A percentile compares a stretch with the other conserved stretches of the same genome.
phyloP scores from a whole-genome alignment of 2,329 filamentous ascomycete species.

The Cladosporium halotolerans region DNA sequence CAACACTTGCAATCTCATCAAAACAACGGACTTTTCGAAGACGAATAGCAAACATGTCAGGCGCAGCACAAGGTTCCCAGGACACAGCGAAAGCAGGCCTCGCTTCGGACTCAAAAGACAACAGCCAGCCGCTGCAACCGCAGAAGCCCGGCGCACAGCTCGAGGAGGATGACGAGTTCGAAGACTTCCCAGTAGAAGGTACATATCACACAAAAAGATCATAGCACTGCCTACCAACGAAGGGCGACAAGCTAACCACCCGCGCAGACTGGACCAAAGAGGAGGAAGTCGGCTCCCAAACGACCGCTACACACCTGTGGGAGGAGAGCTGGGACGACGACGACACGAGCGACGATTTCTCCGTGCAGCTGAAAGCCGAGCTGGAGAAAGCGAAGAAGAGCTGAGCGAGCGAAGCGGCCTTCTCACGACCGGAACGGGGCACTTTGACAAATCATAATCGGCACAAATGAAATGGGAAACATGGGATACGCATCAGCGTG shows the following conservation, averaged over 20 bases:
- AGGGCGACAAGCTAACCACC: neutral
- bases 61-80: conserved; percentile 22
- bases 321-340: conserved; percentile 99
- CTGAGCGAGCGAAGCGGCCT: conserved; percentile 1
- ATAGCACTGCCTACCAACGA: too few relatives aligned
- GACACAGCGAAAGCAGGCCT: conserved; percentile 35
- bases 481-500: neutral
- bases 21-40: too few relatives aligned
- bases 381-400: conserved; percentile 72
- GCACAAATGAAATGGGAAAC: neutral
- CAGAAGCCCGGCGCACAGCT: conserved; percentile 63
- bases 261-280: conserved; percentile 81
- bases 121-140: conserved; percentile 47
- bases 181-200: conserved; percentile 98
- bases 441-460: neutral
- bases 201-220: conserved; percentile 12
- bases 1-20: neutral
- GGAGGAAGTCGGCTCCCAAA: conserved; percentile 68
- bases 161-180: conserved; percentile 98
- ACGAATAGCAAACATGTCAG: conserved; percentile 11
- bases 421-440: neutral
- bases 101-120: conserved; percentile 33
- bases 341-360: conserved; percentile 94
- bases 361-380: conserved; percentile 87
- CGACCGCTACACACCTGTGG: conserved; percentile 69